Percentiles rank a stretch among this genome's conserved stretches.
Evolutionary conservation across 2,329 filamentous ascomycete genomes (phyloP).

Genomic region (Davidsoniella neocaledoniae): DNA sequence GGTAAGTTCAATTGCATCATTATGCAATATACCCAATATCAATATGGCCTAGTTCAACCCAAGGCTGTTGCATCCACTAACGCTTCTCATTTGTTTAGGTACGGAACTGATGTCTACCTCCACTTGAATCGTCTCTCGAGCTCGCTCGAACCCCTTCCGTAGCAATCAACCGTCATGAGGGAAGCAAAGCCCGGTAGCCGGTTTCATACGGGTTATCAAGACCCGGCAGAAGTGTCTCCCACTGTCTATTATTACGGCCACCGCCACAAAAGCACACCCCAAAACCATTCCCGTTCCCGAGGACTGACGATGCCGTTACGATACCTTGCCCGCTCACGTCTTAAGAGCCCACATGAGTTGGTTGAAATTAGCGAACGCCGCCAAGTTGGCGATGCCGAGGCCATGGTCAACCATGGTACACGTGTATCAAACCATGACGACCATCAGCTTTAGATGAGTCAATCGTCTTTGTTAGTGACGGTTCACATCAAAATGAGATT

Average conservation of each 20-base stretch:
- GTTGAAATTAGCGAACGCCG: conserved; percentile 70
- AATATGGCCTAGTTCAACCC: neutral
- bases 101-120: conserved; percentile 95
- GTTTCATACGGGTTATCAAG: conserved; percentile 14
- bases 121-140: conserved; percentile 92
- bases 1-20: conserved; percentile 38
- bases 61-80: neutral
- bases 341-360: conserved; percentile 29
- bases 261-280: conserved; percentile 13
- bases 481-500: no score
- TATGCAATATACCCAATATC: neutral
- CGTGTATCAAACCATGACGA: conserved; percentile 17
- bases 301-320: conserved; percentile 49
- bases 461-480: no score
- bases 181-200: conserved; percentile 22
- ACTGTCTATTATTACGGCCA: conserved; percentile 17
- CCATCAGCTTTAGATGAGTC: conserved; percentile 20
- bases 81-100: conserved; percentile 34
- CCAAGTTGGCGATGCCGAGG: conserved; percentile 79
- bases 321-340: conserved; percentile 47
- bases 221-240: conserved; percentile 24
- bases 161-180: conserved; percentile 81
- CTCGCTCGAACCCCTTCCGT: conserved; percentile 92
- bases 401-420: conserved; percentile 44
- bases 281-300: conserved; percentile 29